Percentiles rank a stretch among this genome's conserved stretches.
Evolutionary conservation across 805 yeast species (phyloP).

Genomic region (Candida manassasensis): DNA sequence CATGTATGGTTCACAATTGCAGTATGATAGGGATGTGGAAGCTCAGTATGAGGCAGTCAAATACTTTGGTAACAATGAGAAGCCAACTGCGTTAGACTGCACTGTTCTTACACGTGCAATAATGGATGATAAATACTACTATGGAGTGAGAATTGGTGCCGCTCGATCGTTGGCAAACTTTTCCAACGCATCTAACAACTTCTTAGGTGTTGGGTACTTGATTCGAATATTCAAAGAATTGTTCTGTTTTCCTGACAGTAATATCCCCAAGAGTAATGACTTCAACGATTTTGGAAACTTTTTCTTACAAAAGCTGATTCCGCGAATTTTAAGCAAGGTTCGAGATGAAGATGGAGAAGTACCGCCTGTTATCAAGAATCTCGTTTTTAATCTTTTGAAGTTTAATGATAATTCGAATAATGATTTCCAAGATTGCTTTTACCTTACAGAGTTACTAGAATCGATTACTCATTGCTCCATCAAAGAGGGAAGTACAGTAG

Average conservation of each 20-base stretch:
- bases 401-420: constrained; percentile 85
- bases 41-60: constrained; percentile 85
- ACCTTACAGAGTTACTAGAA: constrained; percentile 53
- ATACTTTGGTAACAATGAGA: constrained; percentile 58
- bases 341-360: constrained; percentile 59
- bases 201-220: constrained; percentile 69
- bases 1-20: constrained; percentile 90
- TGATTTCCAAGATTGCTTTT: constrained; percentile 67
- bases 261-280: constrained; percentile 75
- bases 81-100: constrained; percentile 63
- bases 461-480: constrained; percentile 41
- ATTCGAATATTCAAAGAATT: constrained; percentile 62
- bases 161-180: constrained; percentile 70
- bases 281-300: constrained; percentile 68
- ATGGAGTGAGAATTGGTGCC: constrained; percentile 86
- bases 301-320: constrained; percentile 66
- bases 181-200: constrained; percentile 57
- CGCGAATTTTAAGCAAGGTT: constrained; percentile 54
- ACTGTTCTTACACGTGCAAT: constrained; percentile 74
- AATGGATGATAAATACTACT: constrained; percentile 79
- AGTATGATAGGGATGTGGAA: constrained; percentile 92
- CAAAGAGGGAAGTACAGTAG: constrained; percentile 9
- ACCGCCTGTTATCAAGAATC: constrained; percentile 51
- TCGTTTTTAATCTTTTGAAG: constrained; percentile 66
- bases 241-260: constrained; percentile 62